A percentile compares a stretch with the other conserved stretches of the same genome.
Evolutionary conservation across 2,329 filamentous ascomycete genomes (phyloP).

Genomic region (Fusarium solani-melongenae): DNA sequence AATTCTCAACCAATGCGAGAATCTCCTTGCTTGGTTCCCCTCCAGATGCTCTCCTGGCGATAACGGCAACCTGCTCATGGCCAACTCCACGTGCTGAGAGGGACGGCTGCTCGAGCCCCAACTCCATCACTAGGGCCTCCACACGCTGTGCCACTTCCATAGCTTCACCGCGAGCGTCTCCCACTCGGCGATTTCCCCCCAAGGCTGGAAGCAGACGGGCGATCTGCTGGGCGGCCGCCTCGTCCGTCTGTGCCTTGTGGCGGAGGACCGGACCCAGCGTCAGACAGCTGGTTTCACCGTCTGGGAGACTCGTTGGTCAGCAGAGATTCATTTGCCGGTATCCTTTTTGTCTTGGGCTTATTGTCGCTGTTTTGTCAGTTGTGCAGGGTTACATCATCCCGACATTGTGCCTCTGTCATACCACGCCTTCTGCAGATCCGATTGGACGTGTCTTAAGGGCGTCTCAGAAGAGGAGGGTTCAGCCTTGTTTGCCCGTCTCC

Average conservation of each 20-base stretch:
- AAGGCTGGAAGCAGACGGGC: slow-evolving; percentile 25
- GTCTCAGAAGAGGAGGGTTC: slow-evolving; percentile 16
- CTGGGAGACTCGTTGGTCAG: slow-evolving; percentile 25
- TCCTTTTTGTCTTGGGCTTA: slow-evolving; percentile 12
- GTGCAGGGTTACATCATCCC: slow-evolving; percentile 17
- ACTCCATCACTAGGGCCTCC: slow-evolving; percentile 5
- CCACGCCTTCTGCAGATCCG: slow-evolving; percentile 19
- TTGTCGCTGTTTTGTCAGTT: slow-evolving; percentile 3
- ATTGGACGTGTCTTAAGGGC: not conserved
- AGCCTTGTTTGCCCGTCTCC: slow-evolving; percentile 21
- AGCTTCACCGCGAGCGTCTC: slow-evolving; percentile 8
- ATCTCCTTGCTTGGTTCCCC: slow-evolving; percentile 5
- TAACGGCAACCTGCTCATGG: slow-evolving; percentile 18
- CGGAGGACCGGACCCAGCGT: slow-evolving; percentile 23
- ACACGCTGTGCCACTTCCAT: slow-evolving; percentile 26
- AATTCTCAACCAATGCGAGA: slow-evolving; percentile 13
- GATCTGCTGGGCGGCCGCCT: slow-evolving; percentile 23
- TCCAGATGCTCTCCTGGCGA: slow-evolving; percentile 8
- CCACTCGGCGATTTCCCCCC: slow-evolving; percentile 1
- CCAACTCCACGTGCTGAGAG: slow-evolving; percentile 8
- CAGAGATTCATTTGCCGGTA: not conserved
- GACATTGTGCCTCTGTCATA: slow-evolving; percentile 26
- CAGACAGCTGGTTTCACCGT: slow-evolving; percentile 39
- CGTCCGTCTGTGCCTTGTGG: slow-evolving; percentile 11
- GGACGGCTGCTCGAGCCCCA: slow-evolving; percentile 24